Base-by-base conservation (phyloP, 345 rosid species). In the Salix suchowensis region DNA sequence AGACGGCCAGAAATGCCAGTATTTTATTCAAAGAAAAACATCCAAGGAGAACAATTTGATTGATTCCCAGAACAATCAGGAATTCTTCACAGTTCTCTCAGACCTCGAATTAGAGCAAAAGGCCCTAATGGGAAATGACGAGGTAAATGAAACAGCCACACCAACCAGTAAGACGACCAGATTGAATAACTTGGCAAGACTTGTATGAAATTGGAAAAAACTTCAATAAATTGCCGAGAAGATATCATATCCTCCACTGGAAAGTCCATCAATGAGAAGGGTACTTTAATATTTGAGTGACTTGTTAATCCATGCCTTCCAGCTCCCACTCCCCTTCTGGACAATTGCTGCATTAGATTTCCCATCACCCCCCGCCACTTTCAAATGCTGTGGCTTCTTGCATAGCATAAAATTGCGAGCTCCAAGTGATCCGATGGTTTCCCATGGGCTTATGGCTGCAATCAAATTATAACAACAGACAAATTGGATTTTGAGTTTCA, bases 231-330 rank as follows among this genome's bases (percentile, higher is more conserved):
- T 40, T 23, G 54, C 13, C 5, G 24, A 50, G 10, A 71, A 71
- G 42, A 16, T 11, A n/a, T 21, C 9, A 14, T 23, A 42, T 36
- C 8, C 34, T 19, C 32, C 28, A 24, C 54, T 46, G 54, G 68
- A 7, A 21, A 68, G 13, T 30, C 36, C 8, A 36, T 83, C 72
- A 94, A 74, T 91, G 99, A 80, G 89, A 83, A 24, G 91, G 91
- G 67, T 71, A 96, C 79, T 87, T 88, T 96, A 32, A 89, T 90
- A 74, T 68, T 34, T 92, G 78, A 90, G 90, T 39, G 99, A 94
- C 78, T 89, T 96, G 79, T 96, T 92, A 70, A 96, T 84, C 99
- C 98, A 94, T 67, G 97, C 79, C 85, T 88, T 96, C 89, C 95
- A 92, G 74, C 92, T 88, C 36, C 96, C 89, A n/a, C 85, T 77